Evolutionary conservation across 1,284 basidiomycete genomes (phyloP).

Genomic region (Ustilago lituana): DNA sequence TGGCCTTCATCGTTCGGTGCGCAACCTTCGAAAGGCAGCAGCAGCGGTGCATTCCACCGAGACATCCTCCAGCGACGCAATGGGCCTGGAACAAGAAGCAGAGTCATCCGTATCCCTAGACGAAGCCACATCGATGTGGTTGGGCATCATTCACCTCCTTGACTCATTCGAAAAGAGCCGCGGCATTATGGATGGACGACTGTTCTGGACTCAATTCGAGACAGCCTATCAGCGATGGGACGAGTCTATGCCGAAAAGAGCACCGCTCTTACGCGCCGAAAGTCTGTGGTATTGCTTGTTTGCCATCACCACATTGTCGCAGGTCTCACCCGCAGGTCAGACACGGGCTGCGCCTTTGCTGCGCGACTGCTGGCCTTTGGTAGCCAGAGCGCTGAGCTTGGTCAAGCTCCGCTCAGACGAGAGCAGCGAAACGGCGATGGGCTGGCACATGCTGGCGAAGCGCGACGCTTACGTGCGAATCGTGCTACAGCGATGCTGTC

Average conservation of each 20-base stretch:
- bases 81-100: constrained; percentile 55
- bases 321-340: constrained; percentile 76
- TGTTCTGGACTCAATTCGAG: constrained; percentile 52
- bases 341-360: constrained; percentile 71
- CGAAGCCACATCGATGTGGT: constrained; percentile 77
- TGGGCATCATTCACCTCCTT: constrained; percentile 75
- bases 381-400: constrained; percentile 35
- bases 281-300: constrained; percentile 78
- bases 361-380: constrained; percentile 76
- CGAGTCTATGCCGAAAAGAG: constrained; percentile 70
- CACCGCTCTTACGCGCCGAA: constrained; percentile 69
- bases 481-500: constrained; percentile 78
- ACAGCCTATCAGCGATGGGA: constrained; percentile 48
- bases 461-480: constrained; percentile 81
- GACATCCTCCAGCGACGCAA: background rate
- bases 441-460: constrained; percentile 71
- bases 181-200: constrained; percentile 15
- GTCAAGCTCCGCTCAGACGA: constrained; percentile 73
- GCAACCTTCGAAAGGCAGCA: constrained; percentile 23
- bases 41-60: too few species aligned
- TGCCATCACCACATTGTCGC: constrained; percentile 78
- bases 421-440: constrained; percentile 70
- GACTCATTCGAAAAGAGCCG: constrained; percentile 32
- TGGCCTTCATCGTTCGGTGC: constrained; percentile 50
- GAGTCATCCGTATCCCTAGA: constrained; percentile 48